phyloP scores from a whole-genome alignment of 2,329 filamentous ascomycete species.

The Colletotrichum costaricense region DNA sequence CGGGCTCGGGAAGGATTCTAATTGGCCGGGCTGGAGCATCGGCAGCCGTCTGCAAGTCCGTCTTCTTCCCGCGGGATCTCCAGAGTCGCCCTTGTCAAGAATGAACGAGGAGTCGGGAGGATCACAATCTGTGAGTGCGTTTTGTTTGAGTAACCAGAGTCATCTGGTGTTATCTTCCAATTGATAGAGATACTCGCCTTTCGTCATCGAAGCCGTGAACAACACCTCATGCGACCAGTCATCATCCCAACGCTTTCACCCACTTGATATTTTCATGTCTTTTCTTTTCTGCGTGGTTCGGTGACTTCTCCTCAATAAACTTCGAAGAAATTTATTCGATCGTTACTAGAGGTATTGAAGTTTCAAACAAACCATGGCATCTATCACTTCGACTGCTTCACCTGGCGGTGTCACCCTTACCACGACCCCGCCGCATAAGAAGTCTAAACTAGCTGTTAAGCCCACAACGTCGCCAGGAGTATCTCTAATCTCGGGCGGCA shows the following conservation, averaged over 20 bases:
- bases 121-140: no score
- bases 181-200: no score
- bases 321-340: background rate
- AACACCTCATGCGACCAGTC: no score
- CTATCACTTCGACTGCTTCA: background rate
- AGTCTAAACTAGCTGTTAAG: slow-evolving; percentile 17
- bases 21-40: background rate
- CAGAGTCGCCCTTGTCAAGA: no score
- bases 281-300: no score
- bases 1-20: background rate
- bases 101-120: no score
- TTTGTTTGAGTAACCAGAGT: no score
- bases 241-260: no score
- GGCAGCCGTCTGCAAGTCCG: background rate
- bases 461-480: slow-evolving; percentile 50
- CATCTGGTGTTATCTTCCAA: no score
- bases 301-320: background rate
- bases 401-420: background rate
- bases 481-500: slow-evolving; percentile 61
- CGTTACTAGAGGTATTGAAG: no score
- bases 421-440: background rate
- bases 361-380: background rate
- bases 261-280: no score
- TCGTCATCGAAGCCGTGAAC: no score
- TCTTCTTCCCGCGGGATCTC: background rate